Evolutionary conservation across 129 eudicot species (phyloP), one percentile per base, ranked within the genome.

Genomic region (Lactuca saligna): DNA sequence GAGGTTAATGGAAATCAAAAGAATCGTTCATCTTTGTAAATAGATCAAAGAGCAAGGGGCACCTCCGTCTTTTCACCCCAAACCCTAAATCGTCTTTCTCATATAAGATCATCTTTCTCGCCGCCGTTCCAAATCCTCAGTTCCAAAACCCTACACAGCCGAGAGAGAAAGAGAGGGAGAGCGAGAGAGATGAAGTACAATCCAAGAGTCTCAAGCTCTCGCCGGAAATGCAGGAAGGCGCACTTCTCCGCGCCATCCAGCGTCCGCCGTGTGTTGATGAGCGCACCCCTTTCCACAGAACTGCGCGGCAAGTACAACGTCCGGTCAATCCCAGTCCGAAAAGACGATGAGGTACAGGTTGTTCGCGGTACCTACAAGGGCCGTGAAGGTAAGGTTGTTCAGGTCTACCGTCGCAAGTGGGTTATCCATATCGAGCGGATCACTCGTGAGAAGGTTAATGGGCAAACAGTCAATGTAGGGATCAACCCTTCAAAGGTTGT

Each of bases 321-420:
- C 63, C 78, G 85, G 1, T 81, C 82, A 4, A 15, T 76, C 60
- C 82, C 85, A 16, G 78, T 81, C 12, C 65, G 82, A 0, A 81
- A 81, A 67, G 82, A 81, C 76, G 85, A 81, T 8, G 85, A 76
- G 82, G 85, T 76, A 12, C 79, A 76, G 68, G 79, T 81, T 1
- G 78, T 70, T 31, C 81, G 82, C 48, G 82, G 82, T 3, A 76
- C 85, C 53, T 81, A 70, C 85, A 81, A 76, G 60, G 85, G 85
- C 8, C 81, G 85, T 56, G 85, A 81, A 65, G 85, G 85, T 37
- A 81, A 81, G 68, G 78, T 81, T 20, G 81, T 76, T 7, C 85
- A 81, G 75, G 81, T 76, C 10, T 81, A 81, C 72, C 82, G 82
- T 60, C 66, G 76, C 41, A 80, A 80, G 31, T 80, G 84, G 84